Evolutionary conservation across 176 grass and related monocot species (phyloP), one percentile per base, ranked within the genome.

Genomic region (Oryza rufipogon): DNA sequence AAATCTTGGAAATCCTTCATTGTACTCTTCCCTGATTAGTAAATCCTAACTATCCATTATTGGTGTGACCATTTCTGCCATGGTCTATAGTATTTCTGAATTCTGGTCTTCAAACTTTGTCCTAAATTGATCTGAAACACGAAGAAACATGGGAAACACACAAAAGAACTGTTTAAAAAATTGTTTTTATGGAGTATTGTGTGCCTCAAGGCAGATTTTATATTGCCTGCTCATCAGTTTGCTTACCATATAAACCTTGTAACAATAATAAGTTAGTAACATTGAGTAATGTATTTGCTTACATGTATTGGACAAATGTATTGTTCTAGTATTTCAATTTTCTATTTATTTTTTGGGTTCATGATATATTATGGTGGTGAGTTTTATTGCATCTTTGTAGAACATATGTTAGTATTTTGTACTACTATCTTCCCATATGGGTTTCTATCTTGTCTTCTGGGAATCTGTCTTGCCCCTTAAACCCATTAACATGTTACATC

Each of bases 241-340:
- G 2, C 22, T 74, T 42, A 74, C 32, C 63, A 15, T 45, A 45
- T 20, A 63, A 39, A 70, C 45, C 12, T 64, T 79, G 7, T 87
- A 68, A 13, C 39, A 70, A 23, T 86, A 72, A 16, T 83, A 82
- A 49, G 15, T 41, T 86, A 72, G 23, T 83, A 82, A 22, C 54
- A 13, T 22, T 41, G 79, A 72, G 23, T 83, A 82, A 22, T 44
- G 8, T 22, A 34, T n/a, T 79, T 66, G 11, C 77, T 67, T 67
- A 33, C 8, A 12, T 48, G 32, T 64, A 64, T 5, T 66, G 33
- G 12, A 49, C 5, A 45, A 73, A 34, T 67, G 6, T 66, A 11
- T 74, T 82, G 28, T 11, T 60, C 4, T 11, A 58, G 38, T 72
- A 75, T 5, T 82, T 46, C 20, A 71, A 4, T 28, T 44, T 63